Evolutionary conservation across 352 stramenopile species (phyloP).

Genomic region (Globisporangium paroecandrum): DNA sequence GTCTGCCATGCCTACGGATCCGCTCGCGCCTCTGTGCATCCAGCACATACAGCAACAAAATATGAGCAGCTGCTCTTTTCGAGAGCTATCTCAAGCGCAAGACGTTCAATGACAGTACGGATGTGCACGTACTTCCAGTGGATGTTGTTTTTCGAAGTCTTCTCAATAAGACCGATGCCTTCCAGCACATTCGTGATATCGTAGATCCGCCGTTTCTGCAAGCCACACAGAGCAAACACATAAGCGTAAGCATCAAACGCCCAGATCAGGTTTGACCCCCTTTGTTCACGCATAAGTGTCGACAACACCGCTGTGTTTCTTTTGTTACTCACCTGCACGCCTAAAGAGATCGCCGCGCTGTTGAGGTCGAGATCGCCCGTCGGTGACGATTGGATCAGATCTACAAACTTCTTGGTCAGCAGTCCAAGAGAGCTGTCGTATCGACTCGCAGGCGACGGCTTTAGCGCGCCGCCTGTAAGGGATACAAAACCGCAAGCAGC

Average conservation of each 20-base stretch:
- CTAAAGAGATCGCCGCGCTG: constrained; percentile 78
- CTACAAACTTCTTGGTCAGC: constrained; percentile 97
- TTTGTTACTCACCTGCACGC: constrained; percentile 57
- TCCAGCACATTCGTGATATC: constrained; percentile 99
- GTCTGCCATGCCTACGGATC: constrained; percentile 39
- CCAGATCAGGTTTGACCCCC: neutral
- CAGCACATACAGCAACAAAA: neutral
- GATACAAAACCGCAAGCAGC: neutral
- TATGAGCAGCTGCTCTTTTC: neutral
- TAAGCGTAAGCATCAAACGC: neutral
- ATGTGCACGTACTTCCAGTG: constrained; percentile 88
- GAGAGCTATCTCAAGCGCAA: neutral
- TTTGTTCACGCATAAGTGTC: neutral
- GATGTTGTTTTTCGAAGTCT: constrained; percentile 98
- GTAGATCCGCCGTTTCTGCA: constrained; percentile 96
- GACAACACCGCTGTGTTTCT: neutral
- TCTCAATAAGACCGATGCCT: constrained; percentile 96
- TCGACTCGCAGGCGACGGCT: constrained; percentile 76
- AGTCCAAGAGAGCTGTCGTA: constrained; percentile 96
- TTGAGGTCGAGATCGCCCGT: constrained; percentile 95
- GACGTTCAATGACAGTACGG: neutral
- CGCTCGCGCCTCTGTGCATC: constrained; percentile 46
- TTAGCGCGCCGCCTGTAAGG: constrained; percentile 27
- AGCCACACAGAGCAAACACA: constrained; percentile 2
- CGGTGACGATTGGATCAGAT: constrained; percentile 88